Evolutionary conservation across 768 basidiomycete genomes (phyloP), one percentile per base, ranked within the genome.

Genomic region (Suillus subaureus): DNA sequence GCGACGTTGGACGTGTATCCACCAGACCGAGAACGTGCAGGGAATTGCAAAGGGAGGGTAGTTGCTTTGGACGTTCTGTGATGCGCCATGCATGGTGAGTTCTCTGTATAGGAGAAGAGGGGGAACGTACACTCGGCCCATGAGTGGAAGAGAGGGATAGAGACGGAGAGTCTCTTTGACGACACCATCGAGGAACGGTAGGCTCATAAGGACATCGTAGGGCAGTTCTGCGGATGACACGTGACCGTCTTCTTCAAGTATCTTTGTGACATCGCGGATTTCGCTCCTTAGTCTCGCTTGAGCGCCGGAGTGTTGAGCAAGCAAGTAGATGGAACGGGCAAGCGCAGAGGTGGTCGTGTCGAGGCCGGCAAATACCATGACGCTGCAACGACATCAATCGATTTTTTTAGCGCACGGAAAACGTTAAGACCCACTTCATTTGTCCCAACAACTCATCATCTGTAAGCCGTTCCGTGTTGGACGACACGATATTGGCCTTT

Each of bases 391-490:
- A 51, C 11, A 28, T 31, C 8, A 16, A 37, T 28, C 11, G 0
- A 42, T 42, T 26, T 21, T 28, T 28, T 26, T 3, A 3, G 42
- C 26, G 16, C 9, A 45, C 63, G 15, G 26, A 15, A 45, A 49
- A 63, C 52, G 33, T 43, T 54, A 23, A 28, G 33, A 73, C 80
- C 47, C 68, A 83, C 83, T 83, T 83, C 80, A 85, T 83, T 68
- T 85, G 84, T 0, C 83, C 83, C 1, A 82, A 78, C 39, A 85
- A 69, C 64, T 85, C 83, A 28, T 70, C 68, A 61, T 85, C 83
- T 52, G 73, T 76, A 42, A 85, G 72, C 52, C 78, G 74, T 40
- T 83, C 80, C 4, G 67, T 64, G 12, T 66, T 70, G 16, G 67
- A 67, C 0, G 80, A 76, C 31, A 67, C 66, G 43, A 78, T 76